Evolutionary conservation across 2,329 filamentous ascomycete species (phyloP).

Genomic region (Ceratocystis albifundus): DNA sequence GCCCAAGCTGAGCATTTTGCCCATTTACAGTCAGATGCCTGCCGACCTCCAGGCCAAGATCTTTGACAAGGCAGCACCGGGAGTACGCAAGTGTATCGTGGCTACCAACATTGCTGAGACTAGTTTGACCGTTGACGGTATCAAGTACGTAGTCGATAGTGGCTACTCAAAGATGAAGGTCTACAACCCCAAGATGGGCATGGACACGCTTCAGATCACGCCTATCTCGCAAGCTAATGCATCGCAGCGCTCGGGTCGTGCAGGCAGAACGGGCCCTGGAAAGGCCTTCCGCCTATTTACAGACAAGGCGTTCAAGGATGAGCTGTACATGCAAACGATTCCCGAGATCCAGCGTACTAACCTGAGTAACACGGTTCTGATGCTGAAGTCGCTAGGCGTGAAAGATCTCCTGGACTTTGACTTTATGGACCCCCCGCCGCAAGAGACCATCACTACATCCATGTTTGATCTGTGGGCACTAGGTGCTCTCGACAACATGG

Average conservation of each 20-base stretch:
- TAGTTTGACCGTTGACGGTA: constrained; percentile 92
- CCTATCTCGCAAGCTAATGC: constrained; percentile 96
- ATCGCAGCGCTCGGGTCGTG: constrained; percentile 83
- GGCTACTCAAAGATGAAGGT: constrained; percentile 97
- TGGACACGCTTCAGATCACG: constrained; percentile 97
- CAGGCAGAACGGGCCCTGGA: constrained; percentile 85
- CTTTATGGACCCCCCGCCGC: constrained; percentile 97
- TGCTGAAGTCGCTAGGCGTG: constrained; percentile 88
- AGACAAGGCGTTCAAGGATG: constrained; percentile 87
- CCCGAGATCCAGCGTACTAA: constrained; percentile 97
- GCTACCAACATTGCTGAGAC: constrained; percentile 98
- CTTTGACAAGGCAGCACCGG: constrained; percentile 80
- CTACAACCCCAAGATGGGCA: constrained; percentile 97
- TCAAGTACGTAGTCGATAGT: constrained; percentile 96
- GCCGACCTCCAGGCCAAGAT: constrained; percentile 96
- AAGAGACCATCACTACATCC: constrained; percentile 94
- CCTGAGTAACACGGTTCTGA: constrained; percentile 82
- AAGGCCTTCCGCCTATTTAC: constrained; percentile 93
- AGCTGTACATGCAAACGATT: constrained; percentile 92
- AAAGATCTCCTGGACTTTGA: constrained; percentile 92
- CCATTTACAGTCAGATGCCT: constrained; percentile 99
- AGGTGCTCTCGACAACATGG: constrained; percentile 84
- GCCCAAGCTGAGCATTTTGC: constrained; percentile 84
- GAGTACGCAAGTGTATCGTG: constrained; percentile 92
- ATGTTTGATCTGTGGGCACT: constrained; percentile 96